phyloP scores from a whole-genome alignment of 2,329 filamentous ascomycete species.

The Colletotrichum karsti region DNA sequence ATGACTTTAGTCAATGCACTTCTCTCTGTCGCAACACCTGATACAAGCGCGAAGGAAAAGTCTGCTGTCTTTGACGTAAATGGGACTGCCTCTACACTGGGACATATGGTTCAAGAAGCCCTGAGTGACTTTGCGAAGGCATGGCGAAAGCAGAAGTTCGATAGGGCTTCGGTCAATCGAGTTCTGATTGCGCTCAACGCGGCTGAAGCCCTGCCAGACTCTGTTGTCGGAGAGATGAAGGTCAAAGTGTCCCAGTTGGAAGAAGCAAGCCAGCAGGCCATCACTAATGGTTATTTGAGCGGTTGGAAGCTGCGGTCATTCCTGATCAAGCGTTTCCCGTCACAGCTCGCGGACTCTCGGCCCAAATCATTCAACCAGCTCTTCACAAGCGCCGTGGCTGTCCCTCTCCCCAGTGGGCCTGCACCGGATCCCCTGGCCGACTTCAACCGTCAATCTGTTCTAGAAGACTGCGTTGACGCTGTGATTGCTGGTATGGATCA shows the following conservation, averaged over 20 bases:
- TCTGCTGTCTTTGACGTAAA: background rate
- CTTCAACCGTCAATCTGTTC: slow-evolving; percentile 29
- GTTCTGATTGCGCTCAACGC: slow-evolving; percentile 31
- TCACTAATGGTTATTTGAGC: slow-evolving; percentile 43
- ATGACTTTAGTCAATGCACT: slow-evolving; percentile 47
- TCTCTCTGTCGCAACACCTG: slow-evolving; percentile 36
- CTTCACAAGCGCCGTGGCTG: slow-evolving; percentile 2
- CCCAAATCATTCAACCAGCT: slow-evolving; percentile 42
- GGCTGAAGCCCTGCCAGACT: slow-evolving; percentile 36
- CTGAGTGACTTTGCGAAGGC: slow-evolving; percentile 17
- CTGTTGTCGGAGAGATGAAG: slow-evolving; percentile 39
- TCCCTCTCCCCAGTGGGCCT: background rate
- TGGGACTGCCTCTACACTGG: background rate
- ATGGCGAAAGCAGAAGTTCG: slow-evolving; percentile 19
- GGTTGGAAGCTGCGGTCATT: slow-evolving; percentile 58
- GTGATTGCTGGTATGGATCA: slow-evolving; percentile 42
- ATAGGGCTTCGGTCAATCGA: slow-evolving; percentile 2
- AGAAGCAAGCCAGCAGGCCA: slow-evolving; percentile 41
- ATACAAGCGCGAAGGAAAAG: slow-evolving; percentile 32
- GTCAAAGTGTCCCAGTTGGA: slow-evolving; percentile 45
- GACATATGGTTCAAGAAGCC: slow-evolving; percentile 1
- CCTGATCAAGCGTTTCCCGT: slow-evolving; percentile 46
- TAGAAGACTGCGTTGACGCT: slow-evolving; percentile 41
- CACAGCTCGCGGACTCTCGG: slow-evolving; percentile 39
- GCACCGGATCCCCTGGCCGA: slow-evolving; percentile 15